Base-by-base conservation (phyloP, 1,139 yeast genomes). In the Yamadazyma sp. region DNA sequence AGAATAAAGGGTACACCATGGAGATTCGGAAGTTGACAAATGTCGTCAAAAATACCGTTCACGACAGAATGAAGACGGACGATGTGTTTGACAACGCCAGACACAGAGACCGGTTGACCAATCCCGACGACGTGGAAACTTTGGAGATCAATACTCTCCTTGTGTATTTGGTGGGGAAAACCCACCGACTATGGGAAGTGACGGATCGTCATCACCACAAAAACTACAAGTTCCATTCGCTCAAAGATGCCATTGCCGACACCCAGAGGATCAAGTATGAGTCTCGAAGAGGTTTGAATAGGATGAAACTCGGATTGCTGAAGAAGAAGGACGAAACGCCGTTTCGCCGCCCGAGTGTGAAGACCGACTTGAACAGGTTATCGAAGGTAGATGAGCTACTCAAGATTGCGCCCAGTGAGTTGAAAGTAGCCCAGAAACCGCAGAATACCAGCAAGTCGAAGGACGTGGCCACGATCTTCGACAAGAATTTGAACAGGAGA, bases 11-110 rank as follows among this genome's bases (percentile, higher is more conserved):
- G 39, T 71, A 71, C 41, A 62, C 74, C 22, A 64, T 66, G 44
- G 77, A 84, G 53, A 65, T 83, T 38, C 76, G 82, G 45, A 83
- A 83, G 38, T 63, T 84, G 40, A 80, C 81, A 29, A 80, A 76
- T 52, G 86, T 72, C 20, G 87, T 87, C 31, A 86, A 84, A 50
- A 76, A 77, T 20, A 83, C 91, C 0, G 87, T 87, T 34, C 87
- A 83, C 53, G 95, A 87, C 53, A 64, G 64, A 45, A 65, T 70
- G 18, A 61, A 55, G 39, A 62, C 65, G 22, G 64, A 61, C 28
- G 65, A 60, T 17, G 54, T 49, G 7, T 41, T 49, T 15, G 46
- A 35, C 17, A 50, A 26, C 48, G 49, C 33, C 26, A 57, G 70
- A 48, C 52, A 67, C 25, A 55, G 73, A 48, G 65, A 59, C 40